Percentiles rank a stretch among this genome's conserved stretches.
These are phyloP conservation scores for Fusarium sulawesiense DNA, from an alignment of 2,329 filamentous ascomycete genomes.

Conservation along the genomic window DNA sequence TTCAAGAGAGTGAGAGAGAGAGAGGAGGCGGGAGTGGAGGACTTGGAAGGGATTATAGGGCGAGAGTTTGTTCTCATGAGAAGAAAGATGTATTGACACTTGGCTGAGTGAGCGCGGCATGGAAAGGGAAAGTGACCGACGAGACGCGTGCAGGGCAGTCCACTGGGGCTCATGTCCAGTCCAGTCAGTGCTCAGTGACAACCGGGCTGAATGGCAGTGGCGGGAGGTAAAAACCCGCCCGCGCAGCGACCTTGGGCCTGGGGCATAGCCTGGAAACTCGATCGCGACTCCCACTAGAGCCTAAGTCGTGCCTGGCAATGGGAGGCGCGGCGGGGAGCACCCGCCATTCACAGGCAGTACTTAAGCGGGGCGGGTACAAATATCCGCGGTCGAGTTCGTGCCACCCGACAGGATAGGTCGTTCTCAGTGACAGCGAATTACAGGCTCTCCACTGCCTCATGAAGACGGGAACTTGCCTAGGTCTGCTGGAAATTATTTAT, in stretches of 20 bases:
- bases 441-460: background rate
- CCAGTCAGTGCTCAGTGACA: background rate
- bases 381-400: background rate
- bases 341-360: slow-evolving; percentile 37
- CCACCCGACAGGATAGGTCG: slow-evolving; percentile 5
- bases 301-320: slow-evolving; percentile 40
- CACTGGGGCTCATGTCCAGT: background rate
- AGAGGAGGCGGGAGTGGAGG: background rate
- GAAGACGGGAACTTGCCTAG: background rate
- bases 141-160: slow-evolving; percentile 45
- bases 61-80: slow-evolving; percentile 33
- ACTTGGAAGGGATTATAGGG: slow-evolving; percentile 1
- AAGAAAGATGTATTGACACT: slow-evolving; percentile 26
- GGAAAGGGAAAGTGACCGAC: slow-evolving; percentile 16
- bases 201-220: slow-evolving; percentile 24
- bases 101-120: slow-evolving; percentile 36
- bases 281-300: slow-evolving; percentile 46
- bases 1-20: slow-evolving; percentile 5
- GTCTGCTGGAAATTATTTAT: background rate
- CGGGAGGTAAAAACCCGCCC: slow-evolving; percentile 13
- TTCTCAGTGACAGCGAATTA: slow-evolving; percentile 32
- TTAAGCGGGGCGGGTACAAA: slow-evolving; percentile 21
- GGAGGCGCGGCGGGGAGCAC: slow-evolving; percentile 28
- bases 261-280: slow-evolving; percentile 46
- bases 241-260: background rate